A percentile compares a stretch with the other conserved stretches of the same genome.
phyloP scores from a whole-genome alignment of 768 basidiomycete species.

The Mycena albidolilacea region DNA sequence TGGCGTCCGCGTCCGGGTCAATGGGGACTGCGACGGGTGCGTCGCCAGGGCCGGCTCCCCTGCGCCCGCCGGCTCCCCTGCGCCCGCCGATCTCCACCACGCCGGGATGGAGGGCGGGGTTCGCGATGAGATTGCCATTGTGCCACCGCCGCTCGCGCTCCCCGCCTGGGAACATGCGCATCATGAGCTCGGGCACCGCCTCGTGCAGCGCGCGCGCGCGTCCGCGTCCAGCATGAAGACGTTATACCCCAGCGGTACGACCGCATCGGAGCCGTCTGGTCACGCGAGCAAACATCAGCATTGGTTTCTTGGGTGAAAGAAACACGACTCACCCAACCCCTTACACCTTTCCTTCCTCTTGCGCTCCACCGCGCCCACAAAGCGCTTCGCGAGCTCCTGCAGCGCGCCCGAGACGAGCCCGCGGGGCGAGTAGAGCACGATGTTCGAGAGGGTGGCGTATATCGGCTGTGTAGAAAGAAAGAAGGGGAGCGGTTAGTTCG shows the following conservation, averaged over 20 bases:
- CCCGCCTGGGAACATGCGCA: conserved; percentile 60
- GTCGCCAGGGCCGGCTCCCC: not conserved
- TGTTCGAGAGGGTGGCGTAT: conserved; percentile 90
- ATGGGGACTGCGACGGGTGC: conserved; percentile 28
- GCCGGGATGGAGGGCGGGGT: no score
- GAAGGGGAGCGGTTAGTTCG: not conserved
- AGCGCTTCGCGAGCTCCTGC: conserved; percentile 73
- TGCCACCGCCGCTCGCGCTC: conserved; percentile 13
- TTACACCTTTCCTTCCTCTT: conserved; percentile 66
- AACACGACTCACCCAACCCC: conserved; percentile 12
- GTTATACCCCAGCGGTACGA: conserved; percentile 71
- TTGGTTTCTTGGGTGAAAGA: no score
- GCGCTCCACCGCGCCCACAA: conserved; percentile 72
- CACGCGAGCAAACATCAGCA: no score
- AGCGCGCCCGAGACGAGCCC: conserved; percentile 70
- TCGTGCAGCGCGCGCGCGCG: conserved; percentile 58
- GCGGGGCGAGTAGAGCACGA: conserved; percentile 87
- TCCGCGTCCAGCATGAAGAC: conserved; percentile 81
- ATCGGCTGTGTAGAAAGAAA: conserved; percentile 68
- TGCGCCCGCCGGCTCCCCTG: not conserved
- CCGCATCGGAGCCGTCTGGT: conserved; percentile 22
- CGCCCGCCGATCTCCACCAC: conserved; percentile 21
- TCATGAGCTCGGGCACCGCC: conserved; percentile 67
- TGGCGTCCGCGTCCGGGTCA: conserved; percentile 20
- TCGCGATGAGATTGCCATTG: not conserved